Conservation (phyloP, 2,329 filamentous ascomycete species). For the Fusarium chaquense region DNA sequence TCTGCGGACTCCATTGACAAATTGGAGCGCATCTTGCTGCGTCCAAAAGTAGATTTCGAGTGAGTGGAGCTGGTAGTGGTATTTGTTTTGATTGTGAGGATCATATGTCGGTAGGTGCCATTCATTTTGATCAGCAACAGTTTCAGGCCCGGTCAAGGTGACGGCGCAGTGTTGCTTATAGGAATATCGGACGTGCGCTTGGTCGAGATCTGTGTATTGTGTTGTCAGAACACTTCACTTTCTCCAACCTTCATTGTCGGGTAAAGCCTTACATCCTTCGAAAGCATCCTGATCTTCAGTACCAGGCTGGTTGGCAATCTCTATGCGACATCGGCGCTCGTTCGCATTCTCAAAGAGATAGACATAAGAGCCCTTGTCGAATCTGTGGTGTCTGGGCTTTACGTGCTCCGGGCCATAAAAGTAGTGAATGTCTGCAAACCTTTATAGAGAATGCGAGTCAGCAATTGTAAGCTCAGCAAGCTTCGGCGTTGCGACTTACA, state of each 20-base stretch:
- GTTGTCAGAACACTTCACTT: constrained; percentile 24
- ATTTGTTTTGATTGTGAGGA: constrained; percentile 78
- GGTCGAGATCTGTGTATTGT: constrained; percentile 69
- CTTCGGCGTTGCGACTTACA: constrained; percentile 55
- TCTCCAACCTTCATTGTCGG: constrained; percentile 15
- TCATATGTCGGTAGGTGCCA: constrained; percentile 84
- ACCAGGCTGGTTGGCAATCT: constrained; percentile 80
- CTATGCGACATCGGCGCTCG: constrained; percentile 75
- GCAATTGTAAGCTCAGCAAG: neutral
- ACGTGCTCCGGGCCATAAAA: constrained; percentile 76
- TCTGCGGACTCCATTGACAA: constrained; percentile 75
- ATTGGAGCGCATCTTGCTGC: constrained; percentile 75
- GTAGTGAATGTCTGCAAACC: constrained; percentile 84
- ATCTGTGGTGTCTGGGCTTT: constrained; percentile 81
- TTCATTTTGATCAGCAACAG: constrained; percentile 64
- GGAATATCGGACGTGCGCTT: constrained; percentile 74
- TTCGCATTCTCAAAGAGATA: constrained; percentile 82
- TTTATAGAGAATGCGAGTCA: constrained; percentile 51
- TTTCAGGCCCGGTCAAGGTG: constrained; percentile 71
- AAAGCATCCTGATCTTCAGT: constrained; percentile 84
- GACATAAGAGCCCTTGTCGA: constrained; percentile 83
- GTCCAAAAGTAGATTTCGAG: constrained; percentile 86
- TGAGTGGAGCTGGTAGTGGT: constrained; percentile 81
- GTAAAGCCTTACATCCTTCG: constrained; percentile 71
- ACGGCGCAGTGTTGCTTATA: constrained; percentile 80